Evolutionary conservation across 192 early-diverging fungal genomes (phyloP).

Genomic region (Phycomyces blakesleeanus): DNA sequence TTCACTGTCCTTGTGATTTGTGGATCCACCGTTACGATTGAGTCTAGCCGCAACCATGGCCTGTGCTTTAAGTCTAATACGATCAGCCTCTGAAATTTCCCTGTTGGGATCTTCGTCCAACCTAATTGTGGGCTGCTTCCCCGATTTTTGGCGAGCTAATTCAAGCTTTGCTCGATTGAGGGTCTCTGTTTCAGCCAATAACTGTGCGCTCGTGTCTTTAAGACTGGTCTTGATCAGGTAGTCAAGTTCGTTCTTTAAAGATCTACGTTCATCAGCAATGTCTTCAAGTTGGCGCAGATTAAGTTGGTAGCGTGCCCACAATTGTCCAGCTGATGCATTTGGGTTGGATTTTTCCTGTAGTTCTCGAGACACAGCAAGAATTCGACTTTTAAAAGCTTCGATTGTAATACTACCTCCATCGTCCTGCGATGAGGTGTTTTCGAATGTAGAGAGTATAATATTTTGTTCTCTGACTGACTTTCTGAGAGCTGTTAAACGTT

Average conservation of each 20-base stretch:
- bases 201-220: conserved; percentile 4
- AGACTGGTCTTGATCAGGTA: conserved; percentile 24
- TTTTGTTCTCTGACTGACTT: conserved; percentile 31
- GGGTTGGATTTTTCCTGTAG: conserved; percentile 1
- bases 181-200: conserved; percentile 15
- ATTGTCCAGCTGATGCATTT: conserved; percentile 5
- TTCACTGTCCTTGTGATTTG: neutral
- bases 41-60: conserved; percentile 47
- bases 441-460: conserved; percentile 9
- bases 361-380: conserved; percentile 3
- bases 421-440: neutral
- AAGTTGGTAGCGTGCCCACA: conserved; percentile 22
- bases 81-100: conserved; percentile 43
- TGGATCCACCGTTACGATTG: conserved; percentile 10
- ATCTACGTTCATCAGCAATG: conserved; percentile 17
- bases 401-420: conserved; percentile 5
- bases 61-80: conserved; percentile 43
- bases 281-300: conserved; percentile 30
- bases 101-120: neutral
- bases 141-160: neutral
- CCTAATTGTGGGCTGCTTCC: too few relatives aligned
- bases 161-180: conserved; percentile 9
- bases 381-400: conserved; percentile 11
- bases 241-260: conserved; percentile 24
- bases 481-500: neutral